phyloP scores from a whole-genome alignment of 345 rosid species.

The Odontarrhena argentea region DNA sequence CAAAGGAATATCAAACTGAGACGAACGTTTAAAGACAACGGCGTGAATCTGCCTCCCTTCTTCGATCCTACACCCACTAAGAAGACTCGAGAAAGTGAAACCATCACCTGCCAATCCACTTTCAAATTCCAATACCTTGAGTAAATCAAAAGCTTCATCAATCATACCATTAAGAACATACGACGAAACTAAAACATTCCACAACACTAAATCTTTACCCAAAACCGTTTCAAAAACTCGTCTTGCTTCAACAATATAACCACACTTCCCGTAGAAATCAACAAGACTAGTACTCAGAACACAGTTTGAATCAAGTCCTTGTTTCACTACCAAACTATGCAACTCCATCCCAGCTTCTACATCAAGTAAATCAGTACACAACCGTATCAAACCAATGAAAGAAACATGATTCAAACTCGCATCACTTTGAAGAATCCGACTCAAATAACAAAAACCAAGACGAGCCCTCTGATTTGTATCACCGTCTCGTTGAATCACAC shows the following conservation, averaged over 20 bases:
- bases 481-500: slow-evolving; percentile 32
- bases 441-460: slow-evolving; percentile 47
- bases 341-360: slow-evolving; percentile 50
- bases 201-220: slow-evolving; percentile 56
- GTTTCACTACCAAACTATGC: slow-evolving; percentile 58
- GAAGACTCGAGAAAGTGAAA: slow-evolving; percentile 64
- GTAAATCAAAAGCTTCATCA: slow-evolving; percentile 50
- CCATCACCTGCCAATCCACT: slow-evolving; percentile 46
- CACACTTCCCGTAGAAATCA: slow-evolving; percentile 71
- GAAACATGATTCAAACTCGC: slow-evolving; percentile 57
- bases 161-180: slow-evolving; percentile 52
- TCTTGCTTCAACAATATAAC: slow-evolving; percentile 50
- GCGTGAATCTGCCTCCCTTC: slow-evolving; percentile 65
- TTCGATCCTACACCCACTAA: slow-evolving; percentile 46
- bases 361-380: slow-evolving; percentile 45
- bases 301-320: slow-evolving; percentile 48
- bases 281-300: slow-evolving; percentile 53
- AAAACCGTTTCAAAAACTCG: slow-evolving; percentile 48
- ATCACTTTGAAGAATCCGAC: slow-evolving; percentile 46
- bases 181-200: slow-evolving; percentile 65
- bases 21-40: slow-evolving; percentile 48
- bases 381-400: slow-evolving; percentile 53
- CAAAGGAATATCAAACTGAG: slow-evolving; percentile 55
- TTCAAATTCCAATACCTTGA: slow-evolving; percentile 49
- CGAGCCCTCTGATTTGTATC: slow-evolving; percentile 5